Evolutionary conservation across 352 stramenopile species (phyloP), one percentile per base, ranked within the genome.

Genomic region (Globisporangium heterothallicum): DNA sequence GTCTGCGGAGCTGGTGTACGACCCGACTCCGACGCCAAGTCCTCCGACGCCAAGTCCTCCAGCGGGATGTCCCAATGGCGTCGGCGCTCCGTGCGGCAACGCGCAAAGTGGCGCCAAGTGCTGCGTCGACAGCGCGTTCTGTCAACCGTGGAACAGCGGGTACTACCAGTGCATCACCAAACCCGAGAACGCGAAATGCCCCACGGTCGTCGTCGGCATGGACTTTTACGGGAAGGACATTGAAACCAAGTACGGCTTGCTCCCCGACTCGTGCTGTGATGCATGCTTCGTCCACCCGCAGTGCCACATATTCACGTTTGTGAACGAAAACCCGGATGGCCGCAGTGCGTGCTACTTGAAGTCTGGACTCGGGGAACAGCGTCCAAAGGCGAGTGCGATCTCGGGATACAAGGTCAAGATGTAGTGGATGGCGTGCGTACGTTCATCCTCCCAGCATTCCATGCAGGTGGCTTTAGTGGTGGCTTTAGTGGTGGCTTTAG

Each of bases 261-360:
- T 73, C 18, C 74, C 74, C 1, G 62, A 64, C 27, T 41, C 51
- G 34, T 87, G 75, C 69, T 87, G 75, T 42, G 59, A 81, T 16
- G 68, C 61, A 12, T 87, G 75, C 49, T 47, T 48, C 32, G 46
- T 49, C 1, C 68, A 74, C 48, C 35, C 61, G 14, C 53, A 42
- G 16, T 87, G 75, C 56, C 52, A 52, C 30, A 49, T 58, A 10
- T 85, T 73, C 67, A 84, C 73, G 16, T 86, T 81, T 40, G 60
- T 83, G 30, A 86, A 83, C 61, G 68, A 78, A 53, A 77, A 83
- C 42, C 24, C 65, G 14, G 67, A 83, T 35, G 72, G 72, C 18
- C 50, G 60, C 22, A 74, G 58, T 24, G 70, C 72, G n/a, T 86
- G 74, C 58, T 86, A 82, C 63, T 49, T 86, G 19, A 86, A 84